Conservation (phyloP, 1,284 basidiomycete species). For the Microbotryum saponariae region DNA sequence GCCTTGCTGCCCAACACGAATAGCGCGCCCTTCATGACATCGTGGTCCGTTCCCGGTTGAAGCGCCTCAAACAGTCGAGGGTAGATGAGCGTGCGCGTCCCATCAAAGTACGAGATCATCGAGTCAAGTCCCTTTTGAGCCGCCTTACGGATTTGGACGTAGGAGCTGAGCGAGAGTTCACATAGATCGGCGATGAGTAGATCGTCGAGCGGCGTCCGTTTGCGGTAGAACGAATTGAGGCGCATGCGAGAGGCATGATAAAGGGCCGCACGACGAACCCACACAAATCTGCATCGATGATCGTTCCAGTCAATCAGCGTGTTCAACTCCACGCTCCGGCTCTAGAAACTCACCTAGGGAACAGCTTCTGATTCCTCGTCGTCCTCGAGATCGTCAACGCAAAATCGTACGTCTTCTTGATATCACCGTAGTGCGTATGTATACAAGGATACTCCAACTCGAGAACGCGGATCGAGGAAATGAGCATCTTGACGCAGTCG, state of each 20-base stretch:
- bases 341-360: constrained; percentile 36
- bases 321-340: constrained; percentile 37
- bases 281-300: constrained; percentile 47
- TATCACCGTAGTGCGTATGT: constrained; percentile 15
- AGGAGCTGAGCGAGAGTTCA: constrained; percentile 77
- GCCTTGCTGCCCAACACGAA: constrained; percentile 77
- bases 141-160: constrained; percentile 64
- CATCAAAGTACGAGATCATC: constrained; percentile 64
- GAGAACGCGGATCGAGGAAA: constrained; percentile 61
- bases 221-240: constrained; percentile 71
- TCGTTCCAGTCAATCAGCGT: constrained; percentile 53
- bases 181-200: constrained; percentile 66
- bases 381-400: constrained; percentile 35
- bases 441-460: constrained; percentile 62
- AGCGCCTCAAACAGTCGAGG: constrained; percentile 55
- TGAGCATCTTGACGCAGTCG: constrained; percentile 62
- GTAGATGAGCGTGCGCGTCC: constrained; percentile 57
- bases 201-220: constrained; percentile 72
- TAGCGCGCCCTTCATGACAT: constrained; percentile 90
- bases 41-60: constrained; percentile 68
- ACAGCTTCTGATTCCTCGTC: constrained; percentile 38
- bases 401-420: constrained; percentile 35
- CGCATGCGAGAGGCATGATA: constrained; percentile 55
- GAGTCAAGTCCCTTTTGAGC: constrained; percentile 64
- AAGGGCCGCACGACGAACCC: constrained; percentile 66